Base-by-base conservation (phyloP, 345 rosid genomes). In the Syzygium jambos region DNA sequence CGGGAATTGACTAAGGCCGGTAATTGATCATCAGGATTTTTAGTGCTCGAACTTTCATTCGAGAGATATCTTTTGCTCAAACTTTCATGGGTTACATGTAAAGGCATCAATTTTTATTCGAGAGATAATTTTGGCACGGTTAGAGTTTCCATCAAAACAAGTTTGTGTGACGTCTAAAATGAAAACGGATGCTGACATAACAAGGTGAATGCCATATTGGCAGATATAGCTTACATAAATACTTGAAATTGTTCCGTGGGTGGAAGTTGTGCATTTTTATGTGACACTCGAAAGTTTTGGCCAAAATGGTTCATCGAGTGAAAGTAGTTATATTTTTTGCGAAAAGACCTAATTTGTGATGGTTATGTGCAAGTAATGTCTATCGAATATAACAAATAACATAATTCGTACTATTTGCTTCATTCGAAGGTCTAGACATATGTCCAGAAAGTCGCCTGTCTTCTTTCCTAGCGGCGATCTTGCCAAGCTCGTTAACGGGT, bases 141-240 rank as follows among this genome's bases (percentile, higher is more conserved):
- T 59, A 5, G 7, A 59, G 4, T 27, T 23, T 25, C 11, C 11
- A 3, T 27, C 3, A 25, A 25, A 59, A 10, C 25, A 2, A 2
- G 1, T 12, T 10, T 25, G 11, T 11, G 12, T 59, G 15, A 59
- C 16, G 0, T 59, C 0, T 12, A 1, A 59, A 7, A 59, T 59
- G 0, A 2, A 59, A 27, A 27, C 0, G 0, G 1, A 59, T 27
- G 30, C 7, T 27, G 7, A 27, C 30, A 0, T 27, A 7, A 27
- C 11, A 59, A 59, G 13, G 14, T 59, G 5, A 59, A 27, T 59
- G 1, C 16, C 2, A 27, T 27, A 3, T 27, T 1, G 2, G 5
- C 0, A 2, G 0, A 25, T 59, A 27, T 27, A 25, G 3, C 15
- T 27, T 11, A 27, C 7, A 27, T 25, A 59, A 59, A 12, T 27